phyloP scores from a whole-genome alignment of 352 stramenopile genomes.

The Globisporangium rhizosaccharum region DNA sequence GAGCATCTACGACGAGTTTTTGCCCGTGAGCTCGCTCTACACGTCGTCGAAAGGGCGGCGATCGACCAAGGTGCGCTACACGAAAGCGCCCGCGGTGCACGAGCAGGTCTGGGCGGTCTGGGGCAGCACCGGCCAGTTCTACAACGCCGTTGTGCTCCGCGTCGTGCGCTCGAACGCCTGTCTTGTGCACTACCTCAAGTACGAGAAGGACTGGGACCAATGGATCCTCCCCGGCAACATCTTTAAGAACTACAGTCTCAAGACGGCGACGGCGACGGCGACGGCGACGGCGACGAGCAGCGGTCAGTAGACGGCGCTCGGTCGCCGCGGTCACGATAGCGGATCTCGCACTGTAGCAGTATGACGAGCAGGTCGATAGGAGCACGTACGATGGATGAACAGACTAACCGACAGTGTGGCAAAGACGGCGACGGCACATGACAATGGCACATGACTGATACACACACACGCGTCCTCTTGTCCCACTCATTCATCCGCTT shows the following conservation, averaged over 20 bases:
- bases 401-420: not conserved
- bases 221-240: slow-evolving; percentile 77
- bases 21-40: slow-evolving; percentile 60
- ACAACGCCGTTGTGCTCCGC: slow-evolving; percentile 77
- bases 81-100: slow-evolving; percentile 61
- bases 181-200: slow-evolving; percentile 81
- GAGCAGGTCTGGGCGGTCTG: slow-evolving; percentile 72
- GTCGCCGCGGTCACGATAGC: too few species aligned
- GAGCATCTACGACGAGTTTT: slow-evolving; percentile 79
- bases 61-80: slow-evolving; percentile 49
- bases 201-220: slow-evolving; percentile 82
- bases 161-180: slow-evolving; percentile 72
- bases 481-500: not conserved
- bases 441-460: not conserved
- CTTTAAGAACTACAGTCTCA: slow-evolving; percentile 61
- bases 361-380: not conserved
- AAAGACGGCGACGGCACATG: not conserved
- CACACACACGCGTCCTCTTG: not conserved
- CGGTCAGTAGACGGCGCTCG: not conserved
- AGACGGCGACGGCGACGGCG: not conserved
- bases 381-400: not conserved
- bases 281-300: not conserved
- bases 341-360: not conserved
- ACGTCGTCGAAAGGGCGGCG: slow-evolving; percentile 18
- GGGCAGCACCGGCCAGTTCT: slow-evolving; percentile 63